These are phyloP conservation scores for Vigna angularis DNA, from an alignment of 306 rosid species.

Conservation along the genomic window DNA sequence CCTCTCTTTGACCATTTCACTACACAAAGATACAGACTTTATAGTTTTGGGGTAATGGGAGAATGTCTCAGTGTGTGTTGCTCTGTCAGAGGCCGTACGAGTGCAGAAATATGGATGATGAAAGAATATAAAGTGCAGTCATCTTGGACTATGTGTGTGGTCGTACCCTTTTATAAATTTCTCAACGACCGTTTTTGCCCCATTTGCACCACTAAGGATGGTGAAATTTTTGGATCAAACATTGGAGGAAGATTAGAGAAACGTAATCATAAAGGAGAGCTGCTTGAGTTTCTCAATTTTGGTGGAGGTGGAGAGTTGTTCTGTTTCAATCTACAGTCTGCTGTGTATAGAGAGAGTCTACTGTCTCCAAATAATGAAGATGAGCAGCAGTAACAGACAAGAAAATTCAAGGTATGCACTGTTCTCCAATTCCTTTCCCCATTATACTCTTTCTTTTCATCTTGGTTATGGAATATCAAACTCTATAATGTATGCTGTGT, in stretches of 20 bases:
- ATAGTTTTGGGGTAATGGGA: background rate
- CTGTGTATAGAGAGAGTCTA: slow-evolving; percentile 12
- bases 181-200: background rate
- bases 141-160: slow-evolving; percentile 29
- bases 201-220: background rate
- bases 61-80: slow-evolving; percentile 12
- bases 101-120: slow-evolving; percentile 36
- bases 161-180: background rate
- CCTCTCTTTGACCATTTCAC: background rate
- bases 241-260: background rate
- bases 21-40: background rate
- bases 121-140: slow-evolving; percentile 25
- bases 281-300: background rate
- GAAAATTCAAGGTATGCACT: background rate
- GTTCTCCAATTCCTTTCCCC: background rate
- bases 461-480: background rate
- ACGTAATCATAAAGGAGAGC: slow-evolving; percentile 5
- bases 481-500: background rate
- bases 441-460: background rate
- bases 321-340: too few species aligned
- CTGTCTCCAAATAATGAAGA: background rate
- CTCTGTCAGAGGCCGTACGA: fast-evolving
- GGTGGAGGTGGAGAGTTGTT: background rate
- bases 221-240: slow-evolving; percentile 4
- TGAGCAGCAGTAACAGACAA: background rate